Base-by-base conservation (phyloP, 208 protist species). In the Borovskyia barvae region DNA sequence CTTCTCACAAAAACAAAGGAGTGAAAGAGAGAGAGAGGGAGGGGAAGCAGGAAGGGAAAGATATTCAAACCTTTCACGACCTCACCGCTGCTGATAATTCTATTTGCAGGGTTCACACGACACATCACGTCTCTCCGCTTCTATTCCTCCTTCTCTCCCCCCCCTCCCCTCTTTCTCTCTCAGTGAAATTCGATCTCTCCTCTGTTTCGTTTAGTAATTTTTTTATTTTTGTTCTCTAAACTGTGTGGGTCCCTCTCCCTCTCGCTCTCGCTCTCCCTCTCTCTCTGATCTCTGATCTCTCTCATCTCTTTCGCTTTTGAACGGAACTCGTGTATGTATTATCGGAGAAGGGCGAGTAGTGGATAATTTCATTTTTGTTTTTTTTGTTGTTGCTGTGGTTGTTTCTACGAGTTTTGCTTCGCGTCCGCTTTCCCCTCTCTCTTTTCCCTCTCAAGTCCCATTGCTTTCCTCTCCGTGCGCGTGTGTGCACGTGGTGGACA, bases 101-200 rank as follows among this genome's bases (percentile, higher is more conserved):
- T n/a, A n/a, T n/a, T n/a, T n/a, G n/a, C n/a, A n/a, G n/a, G n/a
- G n/a, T n/a, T n/a, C n/a, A n/a, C n/a, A n/a, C n/a, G n/a, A n/a
- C n/a, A n/a, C n/a, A n/a, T n/a, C n/a, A n/a, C n/a, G n/a, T 39
- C 33, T 39, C 14, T 8, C 46, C 14, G 25, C 46, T 17, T 29
- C 46, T 19, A 37, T 15, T 26, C 17, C 2, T 50, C 25, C 25
- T 8, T 22, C 24, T 26, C 45, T 30, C 45, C 45, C n/a, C 17
- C 45, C 45, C 45, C n/a, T 22, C 41, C 25, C 41, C 41, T 46
- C 41, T 20, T 46, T 20, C 40, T 46, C 40, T 22, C 33, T 25
- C 8, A n/a, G n/a, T n/a, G n/a, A n/a, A n/a, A n/a, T n/a, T n/a
- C n/a, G n/a, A n/a, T 35, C 28, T 9, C 26, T 36, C 1, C 5